Evolutionary conservation across 1,284 basidiomycete species (phyloP), one percentile per base, ranked within the genome.

Genomic region (Anthracocystis panici-leucophaei): DNA sequence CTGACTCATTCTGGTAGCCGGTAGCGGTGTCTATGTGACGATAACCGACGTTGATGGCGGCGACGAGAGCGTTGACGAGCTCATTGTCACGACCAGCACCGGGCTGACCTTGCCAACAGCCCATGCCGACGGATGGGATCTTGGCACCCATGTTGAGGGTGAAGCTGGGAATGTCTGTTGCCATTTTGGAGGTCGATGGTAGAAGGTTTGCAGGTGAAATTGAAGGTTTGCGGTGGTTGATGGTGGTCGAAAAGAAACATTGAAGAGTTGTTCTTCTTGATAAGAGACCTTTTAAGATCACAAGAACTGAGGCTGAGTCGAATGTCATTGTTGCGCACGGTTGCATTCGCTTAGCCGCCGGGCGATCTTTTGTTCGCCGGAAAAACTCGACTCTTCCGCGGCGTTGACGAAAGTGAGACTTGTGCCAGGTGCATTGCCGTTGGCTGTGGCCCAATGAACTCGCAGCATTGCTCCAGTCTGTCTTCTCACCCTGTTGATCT

Each of bases 1-100:
- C 92, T 79, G 90, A 91, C 86, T 96, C 93, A 85, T 96, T 96
- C 46, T 84, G 77, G 65, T 86, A 82, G 10, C 65, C 41, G 23
- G 71, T 59, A 2, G 79, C 79, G 2, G 77, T 77, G 58, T 81
- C 79, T 31, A 79, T 62, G 46, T 78, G 79, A n/a, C 78, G 74
- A 50, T 82, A 82, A n/a, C 80, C 80, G 1, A 60, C 56, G 18
- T 75, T 48, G 63, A 73, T 50, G n/a, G 76, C 64, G 0, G 33
- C 42, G n/a, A 53, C 49, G 7, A 80, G 58, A 18, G 66, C 66
- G 9, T 27, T 20, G 27, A 71, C 49, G 25, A 79, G 58, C 33
- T 65, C 69, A 25, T 69, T 53, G 51, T 74, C 70, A 11, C 45
- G 27, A 2, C 65, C 63, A 9, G 59, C 31, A n/a, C 67, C 77